Evolutionary conservation across 2,329 filamentous ascomycete genomes (phyloP), one percentile per base, ranked within the genome.

Genomic region (Rachicladosporium sp.): DNA sequence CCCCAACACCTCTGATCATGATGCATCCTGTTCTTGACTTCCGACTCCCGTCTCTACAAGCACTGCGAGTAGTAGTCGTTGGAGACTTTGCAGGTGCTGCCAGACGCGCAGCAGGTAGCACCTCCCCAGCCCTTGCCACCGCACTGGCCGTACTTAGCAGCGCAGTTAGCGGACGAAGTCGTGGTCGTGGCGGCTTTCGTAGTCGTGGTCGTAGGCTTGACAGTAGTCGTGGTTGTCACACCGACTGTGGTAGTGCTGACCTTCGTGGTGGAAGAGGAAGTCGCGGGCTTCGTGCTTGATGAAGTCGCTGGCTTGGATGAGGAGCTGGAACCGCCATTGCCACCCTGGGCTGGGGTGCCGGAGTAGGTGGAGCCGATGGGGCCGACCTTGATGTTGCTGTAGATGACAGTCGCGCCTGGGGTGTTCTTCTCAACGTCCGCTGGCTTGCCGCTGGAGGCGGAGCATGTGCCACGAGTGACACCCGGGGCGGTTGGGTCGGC

Each of bases 341-440:
- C 38, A 11, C 31, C 34, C 6, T 34, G 38, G 34, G 36, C 34
- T 9, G 30, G 34, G 12, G 34, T 15, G 11, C 38, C 38, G 30
- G 38, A 33, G 36, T 44, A 71, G 1, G 69, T 78, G 11, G 70
- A 71, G 4, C 67, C 71, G 49, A 78, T 70, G 46, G 77, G 71
- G n/a, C 74, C 74, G 65, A 71, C 74, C 50, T 66, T 68, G 48
- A 78, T 70, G 49, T 76, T 69, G 44, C 66, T 70, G 50, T 74
- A 78, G 1, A 60, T 67, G 3, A 78, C 70, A 10, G 61, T 61
- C 0, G 73, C 68, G 36, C 61, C 59, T 1, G 69, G 66, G 48
- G 70, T 58, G 10, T 70, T 53, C 35, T 60, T 55, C 39, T 63
- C 43, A 41, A 78, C 71, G 10, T 63, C 56, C 29, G 57, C 54